Conservation (phyloP, 805 yeast species). For the Saccharomyces jurei region DNA sequence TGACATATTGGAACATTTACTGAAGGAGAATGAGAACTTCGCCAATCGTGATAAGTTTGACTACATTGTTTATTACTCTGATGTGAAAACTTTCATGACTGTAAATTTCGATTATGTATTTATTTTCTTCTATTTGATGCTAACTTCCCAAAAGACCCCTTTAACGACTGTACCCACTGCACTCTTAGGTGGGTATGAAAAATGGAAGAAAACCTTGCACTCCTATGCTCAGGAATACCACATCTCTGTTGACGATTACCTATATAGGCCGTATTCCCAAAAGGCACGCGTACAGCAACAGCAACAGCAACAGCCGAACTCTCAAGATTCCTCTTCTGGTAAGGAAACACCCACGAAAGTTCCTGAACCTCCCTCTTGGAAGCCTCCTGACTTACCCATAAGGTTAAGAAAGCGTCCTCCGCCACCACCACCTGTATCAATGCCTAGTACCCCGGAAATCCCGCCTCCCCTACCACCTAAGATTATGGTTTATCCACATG, state of each 20-base stretch:
- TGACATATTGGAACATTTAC: conserved; percentile 23
- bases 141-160: conserved; percentile 9
- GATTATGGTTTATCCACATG: neutral
- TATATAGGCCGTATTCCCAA: conserved; percentile 9
- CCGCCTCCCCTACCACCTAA: conserved; percentile 5
- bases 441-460: conserved; percentile 10
- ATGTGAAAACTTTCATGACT: conserved; percentile 28
- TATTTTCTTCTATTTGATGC: conserved; percentile 25
- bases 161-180: conserved; percentile 22
- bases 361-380: conserved; percentile 12
- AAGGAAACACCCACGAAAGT: neutral
- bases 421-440: conserved; percentile 24
- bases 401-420: conserved; percentile 22
- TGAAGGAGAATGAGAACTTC: conserved; percentile 23
- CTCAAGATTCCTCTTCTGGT: neutral
- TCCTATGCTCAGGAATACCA: conserved; percentile 21
- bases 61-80: conserved; percentile 35
- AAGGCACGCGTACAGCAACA: neutral
- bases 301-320: neutral
- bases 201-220: conserved; percentile 34
- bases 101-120: conserved; percentile 29
- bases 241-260: conserved; percentile 19
- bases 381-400: conserved; percentile 22
- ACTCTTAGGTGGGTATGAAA: conserved; percentile 39
- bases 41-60: conserved; percentile 28